A percentile compares a stretch with the other conserved stretches of the same genome.
Evolutionary conservation across 768 basidiomycete genomes (phyloP).

Genomic region (Leucosporidium scottii): DNA sequence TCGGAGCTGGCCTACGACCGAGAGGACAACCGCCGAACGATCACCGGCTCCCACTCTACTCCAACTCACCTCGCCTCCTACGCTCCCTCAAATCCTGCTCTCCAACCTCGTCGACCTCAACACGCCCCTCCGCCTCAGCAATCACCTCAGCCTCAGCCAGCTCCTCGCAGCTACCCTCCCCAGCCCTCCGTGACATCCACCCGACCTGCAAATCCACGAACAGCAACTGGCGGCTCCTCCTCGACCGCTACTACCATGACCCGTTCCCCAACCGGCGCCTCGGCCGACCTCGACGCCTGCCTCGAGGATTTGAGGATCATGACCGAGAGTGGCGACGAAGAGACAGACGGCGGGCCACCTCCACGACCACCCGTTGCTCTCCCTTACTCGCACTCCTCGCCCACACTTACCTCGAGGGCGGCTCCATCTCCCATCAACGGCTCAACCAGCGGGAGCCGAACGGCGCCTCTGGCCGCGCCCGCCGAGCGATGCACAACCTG

Average conservation of each 20-base stretch:
- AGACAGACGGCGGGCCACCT: background rate
- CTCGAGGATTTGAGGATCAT: slow-evolving; percentile 22
- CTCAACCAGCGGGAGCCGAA: background rate
- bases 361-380: background rate
- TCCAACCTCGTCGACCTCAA: background rate
- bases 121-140: background rate
- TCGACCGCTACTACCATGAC: too few species aligned
- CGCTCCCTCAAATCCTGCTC: background rate
- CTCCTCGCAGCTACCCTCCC: background rate
- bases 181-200: background rate
- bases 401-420: background rate
- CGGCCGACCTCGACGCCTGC: slow-evolving; percentile 18
- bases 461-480: background rate
- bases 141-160: background rate
- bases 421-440: background rate
- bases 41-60: slow-evolving; percentile 15
- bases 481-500: slow-evolving; percentile 19
- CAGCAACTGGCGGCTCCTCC: too few species aligned
- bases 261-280: too few species aligned
- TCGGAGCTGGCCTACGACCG: background rate
- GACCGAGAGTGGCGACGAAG: slow-evolving; percentile 10
- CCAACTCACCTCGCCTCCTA: background rate
- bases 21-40: slow-evolving; percentile 10
- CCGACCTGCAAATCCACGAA: background rate
- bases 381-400: slow-evolving; percentile 10